Evolutionary conservation across 371 early-diverging fungal species (phyloP).

Genomic region (Mucor indicus): DNA sequence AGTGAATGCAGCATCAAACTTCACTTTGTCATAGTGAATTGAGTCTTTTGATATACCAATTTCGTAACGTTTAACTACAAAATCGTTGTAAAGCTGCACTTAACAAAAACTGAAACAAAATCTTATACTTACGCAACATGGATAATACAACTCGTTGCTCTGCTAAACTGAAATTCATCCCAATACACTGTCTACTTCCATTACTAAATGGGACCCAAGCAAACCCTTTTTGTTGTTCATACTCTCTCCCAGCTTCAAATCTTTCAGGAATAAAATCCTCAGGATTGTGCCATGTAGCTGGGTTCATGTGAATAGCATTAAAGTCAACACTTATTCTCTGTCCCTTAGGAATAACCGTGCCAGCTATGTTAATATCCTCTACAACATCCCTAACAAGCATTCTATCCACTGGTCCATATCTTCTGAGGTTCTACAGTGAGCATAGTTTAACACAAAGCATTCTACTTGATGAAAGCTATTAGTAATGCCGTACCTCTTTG

Average conservation of each 20-base stretch:
- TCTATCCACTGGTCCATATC: constrained; percentile 1
- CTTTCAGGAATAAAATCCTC: constrained; percentile 49
- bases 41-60: constrained; percentile 5
- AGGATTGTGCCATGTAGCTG: constrained; percentile 33
- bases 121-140: constrained; percentile 34
- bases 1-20: neutral
- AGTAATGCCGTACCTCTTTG: constrained; percentile 25
- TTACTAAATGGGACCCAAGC: constrained; percentile 52
- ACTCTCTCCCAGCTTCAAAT: constrained; percentile 31
- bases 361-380: constrained; percentile 6
- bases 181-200: constrained; percentile 55
- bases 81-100: too few species aligned
- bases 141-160: constrained; percentile 50
- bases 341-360: constrained; percentile 7
- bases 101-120: neutral
- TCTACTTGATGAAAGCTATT: neutral
- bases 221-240: constrained; percentile 17
- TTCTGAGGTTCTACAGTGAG: neutral
- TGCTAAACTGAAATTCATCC: constrained; percentile 54
- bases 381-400: constrained; percentile 3
- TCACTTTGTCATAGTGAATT: constrained; percentile 1
- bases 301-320: constrained; percentile 20
- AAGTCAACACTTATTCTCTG: constrained; percentile 9
- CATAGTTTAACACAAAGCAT: neutral
- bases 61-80: neutral